Evolutionary conservation across 2,329 filamentous ascomycete genomes (phyloP), one percentile per base, ranked within the genome.

Genomic region (Fusarium buharicum): DNA sequence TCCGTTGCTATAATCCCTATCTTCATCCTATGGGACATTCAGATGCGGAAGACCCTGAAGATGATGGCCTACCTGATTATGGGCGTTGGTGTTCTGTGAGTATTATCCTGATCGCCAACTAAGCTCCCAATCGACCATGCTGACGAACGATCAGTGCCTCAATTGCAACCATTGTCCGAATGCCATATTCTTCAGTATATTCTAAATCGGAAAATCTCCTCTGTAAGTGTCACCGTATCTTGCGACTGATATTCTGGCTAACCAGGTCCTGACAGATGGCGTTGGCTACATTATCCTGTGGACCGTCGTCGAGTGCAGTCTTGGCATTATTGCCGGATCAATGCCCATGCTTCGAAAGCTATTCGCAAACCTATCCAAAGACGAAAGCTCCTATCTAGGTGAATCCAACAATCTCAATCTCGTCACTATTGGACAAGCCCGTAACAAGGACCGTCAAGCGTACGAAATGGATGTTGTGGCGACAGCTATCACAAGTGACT

Each of bases 281-380:
- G 46, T 53, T 1, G 57, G 43, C 1, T 20, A 53, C 2, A 50
- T 62, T 3, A 58, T 58, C 8, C 20, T 62, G 0, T 62, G 52
- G 47, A 53, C 52, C 0, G 36, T 62, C 2, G 30, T 62, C 1
- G 57, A 62, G 33, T 62, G 59, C 6, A 48, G 57, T 4, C 39
- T 62, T 0, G 59, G 47, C 4, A 49, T 62, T 11, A 57, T 62
- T 8, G 57, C 57, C 3, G 57, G 59, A 4, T 57, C 57, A 8
- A 56, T 62, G 33, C 57, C 59, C 1, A 56, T 62, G 46, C 59
- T 62, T 5, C 37, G 55, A n/a, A 59, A 59, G 6, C 33, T 59
- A 2, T 53, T 60, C 18, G 55, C 48, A 3, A 18, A 38, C 1
- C 18, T 59, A 1, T 16, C 27, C 3, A 61, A 41, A 17, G 44